Percentiles rank a stretch among this genome's conserved stretches.
These are phyloP conservation scores for Candida anglica DNA, from an alignment of 805 yeast species.

Conservation along the genomic window DNA sequence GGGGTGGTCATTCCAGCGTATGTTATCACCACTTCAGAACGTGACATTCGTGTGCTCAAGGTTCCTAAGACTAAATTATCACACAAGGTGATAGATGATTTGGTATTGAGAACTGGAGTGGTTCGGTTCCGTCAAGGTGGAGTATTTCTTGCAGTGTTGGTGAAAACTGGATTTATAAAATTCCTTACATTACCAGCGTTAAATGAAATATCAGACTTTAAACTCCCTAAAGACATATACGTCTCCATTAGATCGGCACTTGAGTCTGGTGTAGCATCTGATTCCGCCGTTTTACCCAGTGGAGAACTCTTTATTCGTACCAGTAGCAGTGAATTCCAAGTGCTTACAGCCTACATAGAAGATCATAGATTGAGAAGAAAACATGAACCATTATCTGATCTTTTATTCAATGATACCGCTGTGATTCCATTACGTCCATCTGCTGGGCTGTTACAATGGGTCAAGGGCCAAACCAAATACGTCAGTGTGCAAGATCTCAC, in stretches of 20 bases:
- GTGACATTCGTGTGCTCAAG: constrained; percentile 60
- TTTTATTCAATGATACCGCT: constrained; percentile 65
- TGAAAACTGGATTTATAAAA: constrained; percentile 45
- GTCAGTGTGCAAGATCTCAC: constrained; percentile 64
- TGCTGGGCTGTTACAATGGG: constrained; percentile 79
- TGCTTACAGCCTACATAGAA: constrained; percentile 19
- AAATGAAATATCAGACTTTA: constrained; percentile 49
- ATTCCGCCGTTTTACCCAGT: constrained; percentile 37
- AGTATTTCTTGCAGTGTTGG: constrained; percentile 43
- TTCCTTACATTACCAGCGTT: constrained; percentile 58
- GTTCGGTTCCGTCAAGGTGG: constrained; percentile 42
- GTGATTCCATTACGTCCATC: constrained; percentile 76
- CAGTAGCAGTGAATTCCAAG: constrained; percentile 42
- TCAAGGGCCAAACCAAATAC: constrained; percentile 63
- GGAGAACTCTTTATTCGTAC: constrained; percentile 59
- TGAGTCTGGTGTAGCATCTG: constrained; percentile 15
- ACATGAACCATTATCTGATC: constrained; percentile 40
- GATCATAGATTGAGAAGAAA: constrained; percentile 15
- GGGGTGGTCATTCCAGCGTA: constrained; percentile 64
- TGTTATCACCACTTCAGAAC: constrained; percentile 49
- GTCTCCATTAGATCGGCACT: constrained; percentile 17
- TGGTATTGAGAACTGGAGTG: constrained; percentile 46
- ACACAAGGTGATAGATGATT: constrained; percentile 56
- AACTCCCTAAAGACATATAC: constrained; percentile 28
- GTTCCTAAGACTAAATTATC: constrained; percentile 60